Conservation (phyloP, 2,329 filamentous ascomycete genomes). For the Fusarium citri region DNA sequence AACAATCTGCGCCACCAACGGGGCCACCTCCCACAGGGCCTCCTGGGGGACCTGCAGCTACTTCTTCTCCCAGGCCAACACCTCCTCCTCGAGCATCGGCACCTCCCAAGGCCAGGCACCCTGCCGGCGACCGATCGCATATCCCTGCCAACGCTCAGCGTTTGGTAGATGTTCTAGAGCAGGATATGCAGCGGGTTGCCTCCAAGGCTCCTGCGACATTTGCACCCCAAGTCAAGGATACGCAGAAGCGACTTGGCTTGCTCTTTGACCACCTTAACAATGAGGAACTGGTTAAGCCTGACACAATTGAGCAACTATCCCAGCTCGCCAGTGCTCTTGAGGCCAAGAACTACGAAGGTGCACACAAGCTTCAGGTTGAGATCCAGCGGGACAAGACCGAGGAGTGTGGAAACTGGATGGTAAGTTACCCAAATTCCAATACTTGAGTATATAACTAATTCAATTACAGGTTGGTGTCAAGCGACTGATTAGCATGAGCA, state of each 20-base stretch:
- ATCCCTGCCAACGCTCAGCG: slow-evolving; percentile 82
- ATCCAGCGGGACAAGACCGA: slow-evolving; percentile 82
- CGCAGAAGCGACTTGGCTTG: slow-evolving; percentile 89
- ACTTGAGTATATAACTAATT: slow-evolving; percentile 53
- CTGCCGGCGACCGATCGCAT: slow-evolving; percentile 88
- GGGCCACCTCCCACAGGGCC: slow-evolving; percentile 53
- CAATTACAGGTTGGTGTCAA: slow-evolving; percentile 75
- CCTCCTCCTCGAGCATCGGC: slow-evolving; percentile 61
- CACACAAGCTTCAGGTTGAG: slow-evolving; percentile 76
- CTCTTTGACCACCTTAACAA: slow-evolving; percentile 99
- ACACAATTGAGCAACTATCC: slow-evolving; percentile 76
- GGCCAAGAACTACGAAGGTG: slow-evolving; percentile 74
- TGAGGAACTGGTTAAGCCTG: slow-evolving; percentile 84
- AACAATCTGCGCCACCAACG: slow-evolving; percentile 55
- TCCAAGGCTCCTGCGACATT: slow-evolving; percentile 87
- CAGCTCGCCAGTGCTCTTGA: slow-evolving; percentile 75
- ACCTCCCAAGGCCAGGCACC: slow-evolving; percentile 72
- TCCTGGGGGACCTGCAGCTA: slow-evolving; percentile 49
- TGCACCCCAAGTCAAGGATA: slow-evolving; percentile 89
- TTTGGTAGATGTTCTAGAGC: slow-evolving; percentile 82
- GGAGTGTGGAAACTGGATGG: slow-evolving; percentile 90
- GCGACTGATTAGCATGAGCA: slow-evolving; percentile 82
- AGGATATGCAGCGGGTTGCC: slow-evolving; percentile 90
- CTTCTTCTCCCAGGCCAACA: slow-evolving; percentile 49
- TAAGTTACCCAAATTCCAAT: slow-evolving; percentile 56